These are phyloP conservation scores for Chaetothyriales sp. DNA, from an alignment of 2,329 filamentous ascomycete genomes.

Conservation along the genomic window DNA sequence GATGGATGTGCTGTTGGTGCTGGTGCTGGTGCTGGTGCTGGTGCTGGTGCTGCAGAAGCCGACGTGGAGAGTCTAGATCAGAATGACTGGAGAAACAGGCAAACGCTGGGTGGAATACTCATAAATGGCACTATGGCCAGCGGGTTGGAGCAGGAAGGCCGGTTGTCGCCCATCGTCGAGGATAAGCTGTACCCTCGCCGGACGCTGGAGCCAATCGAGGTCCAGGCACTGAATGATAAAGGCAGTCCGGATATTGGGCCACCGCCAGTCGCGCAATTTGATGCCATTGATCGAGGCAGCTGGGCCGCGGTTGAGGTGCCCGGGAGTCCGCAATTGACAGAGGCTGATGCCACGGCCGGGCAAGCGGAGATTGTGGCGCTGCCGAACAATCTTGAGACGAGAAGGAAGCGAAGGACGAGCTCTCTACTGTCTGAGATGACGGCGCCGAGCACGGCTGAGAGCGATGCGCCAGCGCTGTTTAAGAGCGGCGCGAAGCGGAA, in stretches of 20 bases:
- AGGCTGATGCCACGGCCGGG: slow-evolving; percentile 6
- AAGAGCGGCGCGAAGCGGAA: slow-evolving; percentile 18
- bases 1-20: not conserved
- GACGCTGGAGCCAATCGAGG: slow-evolving; percentile 37
- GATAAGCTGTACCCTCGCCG: slow-evolving; percentile 44
- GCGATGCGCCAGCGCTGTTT: slow-evolving; percentile 10
- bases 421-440: slow-evolving; percentile 29
- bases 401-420: slow-evolving; percentile 40
- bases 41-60: not conserved
- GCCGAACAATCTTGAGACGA: slow-evolving; percentile 36
- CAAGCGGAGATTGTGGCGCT: slow-evolving; percentile 23
- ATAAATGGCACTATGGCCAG: slow-evolving; percentile 22
- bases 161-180: slow-evolving; percentile 47
- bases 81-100: slow-evolving; percentile 19
- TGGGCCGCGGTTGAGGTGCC: slow-evolving; percentile 26
- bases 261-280: slow-evolving; percentile 40
- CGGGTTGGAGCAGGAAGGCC: slow-evolving; percentile 20
- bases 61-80: slow-evolving; percentile 3
- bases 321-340: not conserved
- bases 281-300: slow-evolving; percentile 35
- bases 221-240: slow-evolving; percentile 21
- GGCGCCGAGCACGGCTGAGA: slow-evolving; percentile 26
- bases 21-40: no score
- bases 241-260: slow-evolving; percentile 26
- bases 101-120: slow-evolving; percentile 11